Percentiles rank a stretch among this genome's conserved stretches.
phyloP scores from a whole-genome alignment of 2,329 filamentous ascomycete species.

The Waltergamsia citrina region DNA sequence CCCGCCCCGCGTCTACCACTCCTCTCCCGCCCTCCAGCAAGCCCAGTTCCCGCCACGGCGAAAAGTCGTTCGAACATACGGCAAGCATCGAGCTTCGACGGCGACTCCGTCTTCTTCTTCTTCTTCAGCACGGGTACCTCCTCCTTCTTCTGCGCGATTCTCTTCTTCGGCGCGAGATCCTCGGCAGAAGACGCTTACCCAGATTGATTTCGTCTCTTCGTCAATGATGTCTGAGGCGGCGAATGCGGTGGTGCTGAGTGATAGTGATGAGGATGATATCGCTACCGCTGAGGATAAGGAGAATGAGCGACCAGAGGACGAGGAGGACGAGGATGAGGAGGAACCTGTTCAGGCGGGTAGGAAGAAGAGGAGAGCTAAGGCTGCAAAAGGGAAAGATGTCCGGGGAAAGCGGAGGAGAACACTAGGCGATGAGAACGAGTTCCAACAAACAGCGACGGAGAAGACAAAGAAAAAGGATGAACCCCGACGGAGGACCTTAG shows the following conservation, averaged over 20 bases:
- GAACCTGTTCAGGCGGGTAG: slow-evolving; percentile 11
- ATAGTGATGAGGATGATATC: slow-evolving; percentile 13
- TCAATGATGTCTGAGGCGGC: slow-evolving; percentile 20
- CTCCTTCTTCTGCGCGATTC: neutral
- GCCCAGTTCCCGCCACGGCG: slow-evolving; percentile 25
- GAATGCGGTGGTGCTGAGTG: slow-evolving; percentile 14
- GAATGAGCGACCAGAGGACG: slow-evolving; percentile 5
- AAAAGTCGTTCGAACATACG: slow-evolving; percentile 23
- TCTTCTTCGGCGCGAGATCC: slow-evolving; percentile 9
- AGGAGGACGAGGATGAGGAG: slow-evolving; percentile 12
- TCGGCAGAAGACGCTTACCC: slow-evolving; percentile 32
- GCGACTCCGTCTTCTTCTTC: neutral
- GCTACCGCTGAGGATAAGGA: slow-evolving; percentile 12
- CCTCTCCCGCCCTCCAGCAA: slow-evolving; percentile 25
- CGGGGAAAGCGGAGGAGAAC: slow-evolving; percentile 10
- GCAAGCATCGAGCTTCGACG: slow-evolving; percentile 10
- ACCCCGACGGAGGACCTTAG: slow-evolving; percentile 17
- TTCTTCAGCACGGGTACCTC: neutral
- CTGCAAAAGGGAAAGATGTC: slow-evolving; percentile 8
- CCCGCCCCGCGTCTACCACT: slow-evolving; percentile 26
- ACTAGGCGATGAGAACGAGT: slow-evolving; percentile 6
- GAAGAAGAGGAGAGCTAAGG: slow-evolving; percentile 4
- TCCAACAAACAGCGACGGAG: neutral
- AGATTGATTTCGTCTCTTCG: slow-evolving; percentile 28
- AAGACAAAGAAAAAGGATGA: neutral